Base-by-base conservation (phyloP, 2,329 filamentous ascomycete genomes). In the Penicillium psychrosexuale region DNA sequence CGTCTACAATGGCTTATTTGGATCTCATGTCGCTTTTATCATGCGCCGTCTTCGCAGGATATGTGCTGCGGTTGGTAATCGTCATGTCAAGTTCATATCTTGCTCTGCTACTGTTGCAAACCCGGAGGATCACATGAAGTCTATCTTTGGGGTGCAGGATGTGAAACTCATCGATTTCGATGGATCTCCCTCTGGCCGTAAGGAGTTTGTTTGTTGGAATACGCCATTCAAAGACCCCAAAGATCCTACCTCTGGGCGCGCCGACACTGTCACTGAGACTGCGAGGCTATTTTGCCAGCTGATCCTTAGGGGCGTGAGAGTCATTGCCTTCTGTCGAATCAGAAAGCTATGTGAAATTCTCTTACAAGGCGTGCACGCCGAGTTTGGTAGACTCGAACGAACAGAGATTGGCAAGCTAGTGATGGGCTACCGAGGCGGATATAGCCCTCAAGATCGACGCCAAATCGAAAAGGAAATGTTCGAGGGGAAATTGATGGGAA, bases 161-260 rank as follows among this genome's bases (percentile, higher is more conserved):
- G 90, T 96, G 13, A 84, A 82, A 55, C 73, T 97, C 42, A 88
- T 93, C 0, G 91, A 97, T 67, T 92, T 89, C 66, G 94, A 99
- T 68, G 94, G 94, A 1, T 96, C 92, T 0, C 94, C 94, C 0
- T 91, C 91, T 6, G 91, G 93, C 0, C 82, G 91, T 22, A 97
- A 97, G 69, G 93, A 97, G 66, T 97, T 97, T 55, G 69, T 99
- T 7, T 97, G 92, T 72, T 99, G 94, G 94, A 97, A 99, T 65
- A 97, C 93, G 0, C 94, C 94, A 0, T 96, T 85, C 72, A 95
- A 91, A 70, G 93, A 97, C 63, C 91, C 93, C 0, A 83, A 81
- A 1, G 93, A 97, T 72, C 89, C 91, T 8, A 85, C 88, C 0
- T 96, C 90, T 64, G 93, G 94, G 1, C 84, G 94, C 55, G 90